phyloP scores from a whole-genome alignment of 805 yeast species.

The Wickerhamiella spandovensis region DNA sequence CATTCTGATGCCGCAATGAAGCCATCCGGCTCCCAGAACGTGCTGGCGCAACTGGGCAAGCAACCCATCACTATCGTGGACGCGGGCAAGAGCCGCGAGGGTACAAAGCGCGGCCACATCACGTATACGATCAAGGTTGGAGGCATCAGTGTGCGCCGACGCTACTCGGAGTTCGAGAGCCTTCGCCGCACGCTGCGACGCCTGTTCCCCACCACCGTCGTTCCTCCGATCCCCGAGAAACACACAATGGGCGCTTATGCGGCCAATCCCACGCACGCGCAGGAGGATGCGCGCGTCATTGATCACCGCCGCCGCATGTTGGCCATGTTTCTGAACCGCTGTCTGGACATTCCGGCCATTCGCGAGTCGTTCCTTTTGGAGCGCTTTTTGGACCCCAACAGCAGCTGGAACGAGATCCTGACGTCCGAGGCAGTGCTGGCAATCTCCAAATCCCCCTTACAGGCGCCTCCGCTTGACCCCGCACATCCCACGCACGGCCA shows the following conservation, averaged over 20 bases:
- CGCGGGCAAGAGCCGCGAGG: conserved; percentile 79
- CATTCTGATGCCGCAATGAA: background rate
- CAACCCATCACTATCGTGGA: conserved; percentile 38
- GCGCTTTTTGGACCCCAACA: conserved; percentile 73
- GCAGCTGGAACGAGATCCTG: conserved; percentile 69
- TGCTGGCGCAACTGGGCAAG: background rate
- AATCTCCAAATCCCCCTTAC: conserved; percentile 39
- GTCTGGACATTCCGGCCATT: conserved; percentile 44
- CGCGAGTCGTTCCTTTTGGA: conserved; percentile 49
- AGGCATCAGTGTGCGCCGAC: conserved; percentile 55
- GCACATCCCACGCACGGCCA: conserved; percentile 45
- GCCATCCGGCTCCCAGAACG: background rate
- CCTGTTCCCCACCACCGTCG: conserved; percentile 63
- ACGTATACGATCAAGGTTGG: conserved; percentile 65
- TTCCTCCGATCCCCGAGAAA: conserved; percentile 91
- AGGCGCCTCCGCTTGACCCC: conserved; percentile 52
- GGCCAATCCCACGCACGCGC: conserved; percentile 32
- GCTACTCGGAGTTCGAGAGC: conserved; percentile 88
- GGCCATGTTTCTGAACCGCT: conserved; percentile 63
- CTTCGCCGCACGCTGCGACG: conserved; percentile 57
- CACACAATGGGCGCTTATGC: conserved; percentile 45
- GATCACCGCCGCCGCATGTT: conserved; percentile 66
- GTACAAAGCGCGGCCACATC: conserved; percentile 59
- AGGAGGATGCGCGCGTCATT: conserved; percentile 31
- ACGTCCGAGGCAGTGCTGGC: conserved; percentile 40